These are phyloP conservation scores for Fusarium sp. DNA, from an alignment of 2,329 filamentous ascomycete genomes.

Conservation along the genomic window DNA sequence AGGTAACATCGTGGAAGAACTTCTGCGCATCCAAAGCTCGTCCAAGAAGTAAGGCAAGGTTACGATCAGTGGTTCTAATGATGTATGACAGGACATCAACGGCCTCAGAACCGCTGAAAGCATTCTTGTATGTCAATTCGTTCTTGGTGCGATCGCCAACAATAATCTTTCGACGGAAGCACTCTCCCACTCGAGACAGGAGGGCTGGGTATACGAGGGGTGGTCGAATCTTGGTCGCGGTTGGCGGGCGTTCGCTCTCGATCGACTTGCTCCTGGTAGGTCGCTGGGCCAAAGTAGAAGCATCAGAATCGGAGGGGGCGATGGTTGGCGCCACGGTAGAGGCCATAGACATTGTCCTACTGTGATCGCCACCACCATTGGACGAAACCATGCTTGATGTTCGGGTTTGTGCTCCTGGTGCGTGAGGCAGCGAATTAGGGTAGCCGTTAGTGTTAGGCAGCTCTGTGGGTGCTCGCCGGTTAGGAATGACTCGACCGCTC, in stretches of 20 bases:
- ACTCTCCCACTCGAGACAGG: constrained; percentile 91
- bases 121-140: constrained; percentile 95
- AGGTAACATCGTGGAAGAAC: constrained; percentile 99
- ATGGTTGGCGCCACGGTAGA: constrained; percentile 82
- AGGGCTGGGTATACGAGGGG: constrained; percentile 95
- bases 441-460: constrained; percentile 54
- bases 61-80: constrained; percentile 95
- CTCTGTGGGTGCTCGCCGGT: constrained; percentile 65
- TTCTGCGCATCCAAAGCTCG: constrained; percentile 96
- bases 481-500: constrained; percentile 91
- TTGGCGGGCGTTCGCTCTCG: constrained; percentile 68
- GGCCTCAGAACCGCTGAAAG: constrained; percentile 94
- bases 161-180: constrained; percentile 89
- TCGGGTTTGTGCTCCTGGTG: constrained; percentile 67
- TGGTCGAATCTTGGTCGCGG: constrained; percentile 71
- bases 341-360: constrained; percentile 90
- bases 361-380: constrained; percentile 59
- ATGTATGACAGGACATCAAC: constrained; percentile 97
- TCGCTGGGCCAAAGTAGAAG: constrained; percentile 63
- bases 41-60: constrained; percentile 89
- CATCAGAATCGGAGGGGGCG: constrained; percentile 69
- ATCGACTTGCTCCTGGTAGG: constrained; percentile 69
- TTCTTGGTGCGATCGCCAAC: constrained; percentile 94
- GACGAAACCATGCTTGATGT: constrained; percentile 74
- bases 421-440: constrained; percentile 55